phyloP scores from a whole-genome alignment of 768 basidiomycete genomes.

The Kwoniella bestiolae region DNA sequence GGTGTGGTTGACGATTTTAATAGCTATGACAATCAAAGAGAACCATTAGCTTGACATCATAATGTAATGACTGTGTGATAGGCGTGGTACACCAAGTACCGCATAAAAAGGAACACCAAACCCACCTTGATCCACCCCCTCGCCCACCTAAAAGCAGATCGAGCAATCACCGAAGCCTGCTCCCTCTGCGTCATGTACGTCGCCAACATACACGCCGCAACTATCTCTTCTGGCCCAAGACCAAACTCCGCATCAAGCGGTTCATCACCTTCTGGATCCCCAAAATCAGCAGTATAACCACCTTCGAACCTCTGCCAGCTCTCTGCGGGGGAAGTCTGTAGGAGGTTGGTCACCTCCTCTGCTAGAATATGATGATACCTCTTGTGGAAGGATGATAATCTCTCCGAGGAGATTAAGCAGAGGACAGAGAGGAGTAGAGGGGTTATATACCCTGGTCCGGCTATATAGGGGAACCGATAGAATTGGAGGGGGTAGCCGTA shows the following conservation, averaged over 20 bases:
- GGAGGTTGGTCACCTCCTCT: conserved; percentile 26
- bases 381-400: neutral
- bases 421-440: conserved; percentile 42
- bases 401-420: conserved; percentile 39
- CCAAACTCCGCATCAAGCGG: conserved; percentile 46
- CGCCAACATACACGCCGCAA: conserved; percentile 32
- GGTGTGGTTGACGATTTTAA: conserved; percentile 14
- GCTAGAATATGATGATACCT: conserved; percentile 25
- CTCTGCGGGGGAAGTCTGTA: conserved; percentile 37
- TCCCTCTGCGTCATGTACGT: conserved; percentile 36
- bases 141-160: conserved; percentile 40
- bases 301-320: conserved; percentile 30
- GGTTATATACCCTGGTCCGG: conserved; percentile 38
- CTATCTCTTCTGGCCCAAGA: conserved; percentile 50
- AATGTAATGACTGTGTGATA: too few relatives aligned
- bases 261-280: conserved; percentile 23
- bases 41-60: too few relatives aligned
- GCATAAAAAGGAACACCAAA: too few relatives aligned
- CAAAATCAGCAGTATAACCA: conserved; percentile 17
- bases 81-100: neutral
- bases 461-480: conserved; percentile 39
- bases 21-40: conserved; percentile 12
- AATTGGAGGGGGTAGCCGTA: conserved; percentile 41
- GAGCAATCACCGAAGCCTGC: conserved; percentile 31
- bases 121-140: conserved; percentile 45